phyloP scores from a whole-genome alignment of 129 eudicot species.

The Escallonia rubra region DNA sequence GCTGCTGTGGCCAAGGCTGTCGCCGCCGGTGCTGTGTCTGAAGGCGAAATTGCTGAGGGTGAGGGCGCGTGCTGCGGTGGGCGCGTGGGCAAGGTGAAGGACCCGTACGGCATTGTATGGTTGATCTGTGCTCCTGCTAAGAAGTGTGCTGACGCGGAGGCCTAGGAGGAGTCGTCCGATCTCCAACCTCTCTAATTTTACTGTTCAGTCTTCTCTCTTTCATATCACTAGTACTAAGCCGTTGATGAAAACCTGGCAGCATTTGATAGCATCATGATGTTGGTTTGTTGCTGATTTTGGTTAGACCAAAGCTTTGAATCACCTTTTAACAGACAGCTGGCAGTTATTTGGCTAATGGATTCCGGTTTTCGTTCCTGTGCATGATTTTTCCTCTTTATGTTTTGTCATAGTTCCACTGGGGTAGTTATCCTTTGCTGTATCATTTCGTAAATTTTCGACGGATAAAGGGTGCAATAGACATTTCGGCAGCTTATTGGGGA shows the following conservation, averaged over 20 bases:
- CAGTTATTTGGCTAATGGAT: not conserved
- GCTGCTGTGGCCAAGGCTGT: slow-evolving; percentile 68
- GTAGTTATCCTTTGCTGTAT: too few species aligned
- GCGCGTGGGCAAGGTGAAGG: slow-evolving; percentile 71
- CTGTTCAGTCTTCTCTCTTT: not conserved
- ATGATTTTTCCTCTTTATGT: too few species aligned
- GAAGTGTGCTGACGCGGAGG: slow-evolving; percentile 45
- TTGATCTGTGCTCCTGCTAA: slow-evolving; percentile 42
- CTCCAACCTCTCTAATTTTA: not conserved
- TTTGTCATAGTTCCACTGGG: too few species aligned
- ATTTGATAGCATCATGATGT: too few species aligned
- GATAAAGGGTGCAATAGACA: too few species aligned
- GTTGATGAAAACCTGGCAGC: too few species aligned
- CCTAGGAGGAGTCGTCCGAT: slow-evolving; percentile 28
- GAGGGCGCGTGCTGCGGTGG: slow-evolving; percentile 55
- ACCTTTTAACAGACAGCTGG: not conserved
- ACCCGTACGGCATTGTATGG: slow-evolving; percentile 80
- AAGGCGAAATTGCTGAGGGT: slow-evolving; percentile 42
- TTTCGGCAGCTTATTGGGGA: too few species aligned
- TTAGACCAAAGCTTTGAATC: not conserved
- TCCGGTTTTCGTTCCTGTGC: too few species aligned
- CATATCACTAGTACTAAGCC: too few species aligned
- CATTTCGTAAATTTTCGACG: too few species aligned
- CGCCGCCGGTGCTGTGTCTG: slow-evolving; percentile 59
- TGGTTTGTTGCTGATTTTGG: slow-evolving; percentile 6